Base-by-base conservation (phyloP, 2,329 filamentous ascomycete genomes). In the Stachybotrys elegans region DNA sequence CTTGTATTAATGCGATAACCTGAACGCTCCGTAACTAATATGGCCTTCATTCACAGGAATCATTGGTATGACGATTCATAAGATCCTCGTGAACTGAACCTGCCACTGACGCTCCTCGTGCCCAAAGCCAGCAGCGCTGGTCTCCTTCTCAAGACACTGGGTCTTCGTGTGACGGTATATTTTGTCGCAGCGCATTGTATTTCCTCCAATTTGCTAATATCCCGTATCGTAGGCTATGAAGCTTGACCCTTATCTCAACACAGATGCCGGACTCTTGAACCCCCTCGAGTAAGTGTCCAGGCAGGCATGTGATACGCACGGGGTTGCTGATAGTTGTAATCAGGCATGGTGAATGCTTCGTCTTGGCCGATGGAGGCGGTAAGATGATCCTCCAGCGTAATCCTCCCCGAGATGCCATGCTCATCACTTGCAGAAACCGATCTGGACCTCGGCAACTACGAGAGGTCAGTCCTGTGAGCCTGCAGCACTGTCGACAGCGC, bases 321-420 rank as follows among this genome's bases (percentile, higher is more conserved):
- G n/a, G n/a, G n/a, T 32, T 44, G 20, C 47, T 49, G 22, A 49
- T 21, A 29, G 9, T 2, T 29, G 22, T 22, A 22, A 13, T 44
- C 25, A 85, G 82, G 65, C 88, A 94, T 61, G 90, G 90, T 51
- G 89, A 95, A 69, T 84, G 86, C 53, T 95, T 91, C 60, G 90
- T 95, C 32, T 78, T 92, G 46, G 81, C 87, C 57, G 88, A 93
- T 58, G 88, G 88, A 51, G 86, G 86, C 53, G 86, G 31, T 34
- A 34, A 16, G 31, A 34, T 7, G 8, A n/a, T n/a, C n/a, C n/a
- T 16, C 8, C 9, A 4, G 31, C 31, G n/a, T 34, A 9, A 34
- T 16, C n/a, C 11, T 12, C 19, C n/a, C 8, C 6, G 31, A 34
- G n/a, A 34, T 13, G 31, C 31, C 31, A 34, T 39, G 34, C 37